Base-by-base conservation (phyloP, 768 basidiomycete species). In the Amanita muscaria region DNA sequence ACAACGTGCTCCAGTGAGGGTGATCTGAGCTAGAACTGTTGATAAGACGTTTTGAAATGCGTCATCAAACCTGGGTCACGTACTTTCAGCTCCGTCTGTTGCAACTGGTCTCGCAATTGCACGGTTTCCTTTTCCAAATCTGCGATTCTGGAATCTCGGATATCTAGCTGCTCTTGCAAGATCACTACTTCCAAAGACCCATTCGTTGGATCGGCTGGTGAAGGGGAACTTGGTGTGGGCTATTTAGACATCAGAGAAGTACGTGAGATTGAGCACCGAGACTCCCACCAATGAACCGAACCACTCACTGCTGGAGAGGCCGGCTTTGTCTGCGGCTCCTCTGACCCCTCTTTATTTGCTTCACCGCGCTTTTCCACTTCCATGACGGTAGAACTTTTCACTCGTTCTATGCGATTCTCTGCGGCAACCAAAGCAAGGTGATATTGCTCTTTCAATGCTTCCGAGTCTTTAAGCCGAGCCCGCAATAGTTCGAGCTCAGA, bases 231-330 rank as follows among this genome's bases (percentile, higher is more conserved):
- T 15, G 60, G 52, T 22, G 62, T 56, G 14, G 59, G 71, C 80
- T 84, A 57, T 23, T 53, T 40, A 44, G 23, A 53, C 12, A 68
- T 82, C 61, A 79, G 75, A 69, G 62, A 59, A 53, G 51, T 36
- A 53, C 56, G 40, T 56, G 56, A 66, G 70, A 47, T 53, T 67
- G 64, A 64, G 67, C 58, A 62, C 61, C 62, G 65, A 65, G 64
- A 68, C 69, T 76, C 78, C 76, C 78, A 80, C 79, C 76, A 74
- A 69, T 73, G 67, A 68, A 72, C 65, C 69, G 66, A 70, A 67
- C 70, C 72, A 83, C 84, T 77, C 74, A 85, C 84, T 69, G 67
- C 72, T 62, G 81, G 77, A 70, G 80, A 74, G 66, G 73, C 76
- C 63, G 73, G 70, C 63, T 67, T 68, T 54, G 59, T 60, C 59